Evolutionary conservation across 768 basidiomycete genomes (phyloP).

Genomic region (Phaeolepiota aurea): DNA sequence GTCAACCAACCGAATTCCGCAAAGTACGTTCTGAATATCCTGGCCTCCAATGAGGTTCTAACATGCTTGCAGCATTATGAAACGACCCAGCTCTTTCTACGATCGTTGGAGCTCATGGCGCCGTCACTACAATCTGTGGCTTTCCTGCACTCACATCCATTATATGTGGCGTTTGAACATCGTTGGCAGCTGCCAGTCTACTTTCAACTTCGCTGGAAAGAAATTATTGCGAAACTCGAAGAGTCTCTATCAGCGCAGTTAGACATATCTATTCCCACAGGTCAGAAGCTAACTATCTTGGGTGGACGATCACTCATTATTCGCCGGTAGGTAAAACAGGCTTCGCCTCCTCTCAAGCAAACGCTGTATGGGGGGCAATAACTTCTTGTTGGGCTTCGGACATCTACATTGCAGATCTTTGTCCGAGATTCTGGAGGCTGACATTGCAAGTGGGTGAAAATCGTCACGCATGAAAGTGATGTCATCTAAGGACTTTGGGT

Average conservation of each 20-base stretch:
- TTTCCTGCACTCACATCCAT: conserved; percentile 63
- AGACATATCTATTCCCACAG: too few relatives aligned
- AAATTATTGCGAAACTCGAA: conserved; percentile 75
- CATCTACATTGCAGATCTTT: conserved; percentile 76
- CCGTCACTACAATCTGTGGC: conserved; percentile 66
- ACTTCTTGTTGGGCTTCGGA: conserved; percentile 81
- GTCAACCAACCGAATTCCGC: conserved; percentile 83
- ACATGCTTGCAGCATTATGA: conserved; percentile 60
- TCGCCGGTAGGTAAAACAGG: too few relatives aligned
- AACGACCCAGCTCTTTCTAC: conserved; percentile 75
- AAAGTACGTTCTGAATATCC: conserved; percentile 40
- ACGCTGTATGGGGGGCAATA: conserved; percentile 65
- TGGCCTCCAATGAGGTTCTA: conserved; percentile 4
- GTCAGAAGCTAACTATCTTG: too few relatives aligned
- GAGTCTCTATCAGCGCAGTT: conserved; percentile 49
- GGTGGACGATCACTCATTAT: too few relatives aligned
- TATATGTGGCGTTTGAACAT: conserved; percentile 65
- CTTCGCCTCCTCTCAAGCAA: conserved; percentile 53
- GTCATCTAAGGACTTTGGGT: too few relatives aligned
- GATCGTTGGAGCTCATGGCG: conserved; percentile 73
- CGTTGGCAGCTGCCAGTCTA: conserved; percentile 97
- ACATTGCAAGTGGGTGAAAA: conserved; percentile 66
- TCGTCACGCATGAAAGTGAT: too few relatives aligned
- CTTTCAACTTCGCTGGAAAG: conserved; percentile 96
- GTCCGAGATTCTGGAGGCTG: conserved; percentile 84